phyloP scores from a whole-genome alignment of 352 stramenopile genomes.

The Thalassiosira mediterranea region DNA sequence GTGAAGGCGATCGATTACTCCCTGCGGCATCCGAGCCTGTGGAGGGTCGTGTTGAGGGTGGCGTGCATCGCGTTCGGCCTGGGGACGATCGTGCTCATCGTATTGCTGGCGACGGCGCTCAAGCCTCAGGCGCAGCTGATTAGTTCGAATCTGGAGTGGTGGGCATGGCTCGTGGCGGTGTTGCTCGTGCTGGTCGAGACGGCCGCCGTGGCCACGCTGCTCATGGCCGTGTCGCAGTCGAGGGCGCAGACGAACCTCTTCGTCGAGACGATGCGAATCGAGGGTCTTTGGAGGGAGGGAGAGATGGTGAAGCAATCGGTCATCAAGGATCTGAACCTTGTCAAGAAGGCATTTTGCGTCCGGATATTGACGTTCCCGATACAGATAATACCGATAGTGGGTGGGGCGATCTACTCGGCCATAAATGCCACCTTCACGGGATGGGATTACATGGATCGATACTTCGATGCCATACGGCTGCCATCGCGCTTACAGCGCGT shows the following conservation, averaged over 20 bases:
- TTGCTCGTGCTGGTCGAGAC: constrained; percentile 42
- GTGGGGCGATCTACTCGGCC: constrained; percentile 33
- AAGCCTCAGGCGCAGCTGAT: constrained; percentile 40
- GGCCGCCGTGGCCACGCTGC: constrained; percentile 22
- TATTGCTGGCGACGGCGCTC: constrained; percentile 33
- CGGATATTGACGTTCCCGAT: constrained; percentile 38
- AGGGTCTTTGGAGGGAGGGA: constrained; percentile 44
- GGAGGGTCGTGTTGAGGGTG: constrained; percentile 23
- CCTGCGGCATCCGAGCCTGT: constrained; percentile 26
- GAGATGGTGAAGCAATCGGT: constrained; percentile 44
- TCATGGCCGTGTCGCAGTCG: constrained; percentile 34
- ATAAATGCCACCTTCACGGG: constrained; percentile 55
- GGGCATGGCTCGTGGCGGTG: constrained; percentile 44
- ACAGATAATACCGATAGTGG: constrained; percentile 40
- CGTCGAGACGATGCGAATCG: constrained; percentile 42
- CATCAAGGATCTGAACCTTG: constrained; percentile 45
- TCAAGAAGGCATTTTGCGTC: constrained; percentile 45
- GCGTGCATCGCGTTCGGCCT: constrained; percentile 30
- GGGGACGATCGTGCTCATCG: constrained; percentile 25
- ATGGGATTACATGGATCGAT: constrained; percentile 59
- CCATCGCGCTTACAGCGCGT: constrained; percentile 22
- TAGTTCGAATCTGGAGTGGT: constrained; percentile 36
- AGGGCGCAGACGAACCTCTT: constrained; percentile 49
- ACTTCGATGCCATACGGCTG: constrained; percentile 48
- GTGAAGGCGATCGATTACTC: constrained; percentile 29